Base-by-base conservation (phyloP, 2,329 filamentous ascomycete species). In the Aureobasidium subglaciale region DNA sequence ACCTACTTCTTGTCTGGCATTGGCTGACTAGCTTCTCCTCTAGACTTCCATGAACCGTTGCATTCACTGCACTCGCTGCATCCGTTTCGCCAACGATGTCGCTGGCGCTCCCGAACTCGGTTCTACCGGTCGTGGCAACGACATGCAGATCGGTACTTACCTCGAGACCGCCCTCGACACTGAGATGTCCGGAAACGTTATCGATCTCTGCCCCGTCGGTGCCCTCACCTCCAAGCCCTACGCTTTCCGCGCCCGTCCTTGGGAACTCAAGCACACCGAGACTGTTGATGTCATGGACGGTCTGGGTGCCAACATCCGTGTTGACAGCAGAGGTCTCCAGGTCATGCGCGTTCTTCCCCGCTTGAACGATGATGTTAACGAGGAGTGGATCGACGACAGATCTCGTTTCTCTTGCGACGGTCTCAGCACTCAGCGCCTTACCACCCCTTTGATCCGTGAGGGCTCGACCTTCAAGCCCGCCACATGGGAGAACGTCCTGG, bases 331-430 rank as follows among this genome's bases (percentile, higher is more conserved):
- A 67, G 93, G 93, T 58, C 78, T 96, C 62, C 91, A 97, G 75
- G 92, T 99, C 50, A 96, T 99, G 91, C 86, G 93, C 65, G 81
- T 99, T 59, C 70, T 96, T 15, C 93, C 93, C 58, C 84, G 93
- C 65, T 80, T 99, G 59, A 99, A 99, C 71, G 93, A 99, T 69
- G 91, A 97, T 66, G 84, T 99, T 65, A 99, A 99, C 72, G 93
- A 99, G 77, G 93, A 99, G 74, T 99, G 93, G 93, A 97, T 99
- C 72, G 93, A 97, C 74, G 93, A 99, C 78, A 99, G 97, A 81
- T 86, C 90, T 37, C 85, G 93, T 62, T 99, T 97, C 71, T 92
- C 93, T 38, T 95, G 91, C 70, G 93, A 99, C 70, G 93, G 93
- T 48, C 80, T 99, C 62, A 95, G 91, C 82, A 97, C 92, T 43